phyloP scores from a whole-genome alignment of 768 basidiomycete species.

The Antrodiella citrinella region DNA sequence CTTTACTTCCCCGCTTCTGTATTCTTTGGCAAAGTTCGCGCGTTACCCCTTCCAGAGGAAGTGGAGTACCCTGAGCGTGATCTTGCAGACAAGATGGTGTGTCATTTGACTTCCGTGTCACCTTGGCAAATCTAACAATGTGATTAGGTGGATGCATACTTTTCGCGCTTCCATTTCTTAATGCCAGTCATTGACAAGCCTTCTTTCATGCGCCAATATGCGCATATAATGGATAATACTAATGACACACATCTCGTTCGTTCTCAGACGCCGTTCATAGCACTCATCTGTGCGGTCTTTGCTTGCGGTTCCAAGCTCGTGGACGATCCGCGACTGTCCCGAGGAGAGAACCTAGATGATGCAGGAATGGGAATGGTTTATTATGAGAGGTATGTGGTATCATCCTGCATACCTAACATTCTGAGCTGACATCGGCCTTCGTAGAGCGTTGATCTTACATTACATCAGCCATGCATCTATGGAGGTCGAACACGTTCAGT shows the following conservation, averaged over 20 bases:
- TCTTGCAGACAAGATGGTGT: conserved; percentile 77
- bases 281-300: conserved; percentile 82
- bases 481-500: conserved; percentile 83
- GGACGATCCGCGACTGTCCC: conserved; percentile 58
- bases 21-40: conserved; percentile 80
- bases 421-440: conserved; percentile 10
- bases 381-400: conserved; percentile 64
- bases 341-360: conserved; percentile 53
- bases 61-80: conserved; percentile 83
- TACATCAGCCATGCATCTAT: conserved; percentile 87
- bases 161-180: conserved; percentile 78
- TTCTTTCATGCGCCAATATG: conserved; percentile 68
- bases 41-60: conserved; percentile 76
- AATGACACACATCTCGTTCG: conserved; percentile 45
- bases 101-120: conserved; percentile 27
- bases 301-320: conserved; percentile 81
- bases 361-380: conserved; percentile 87
- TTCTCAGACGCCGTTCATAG: conserved; percentile 65
- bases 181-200: conserved; percentile 86
- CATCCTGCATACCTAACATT: conserved; percentile 1
- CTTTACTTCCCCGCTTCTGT: conserved; percentile 83
- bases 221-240: conserved; percentile 63
- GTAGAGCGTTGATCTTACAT: conserved; percentile 80
- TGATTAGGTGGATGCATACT: conserved; percentile 76
- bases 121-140: neutral